These are phyloP conservation scores for Dendrobium chrysotoxum DNA, from an alignment of 106 monocot species.

Conservation along the genomic window DNA sequence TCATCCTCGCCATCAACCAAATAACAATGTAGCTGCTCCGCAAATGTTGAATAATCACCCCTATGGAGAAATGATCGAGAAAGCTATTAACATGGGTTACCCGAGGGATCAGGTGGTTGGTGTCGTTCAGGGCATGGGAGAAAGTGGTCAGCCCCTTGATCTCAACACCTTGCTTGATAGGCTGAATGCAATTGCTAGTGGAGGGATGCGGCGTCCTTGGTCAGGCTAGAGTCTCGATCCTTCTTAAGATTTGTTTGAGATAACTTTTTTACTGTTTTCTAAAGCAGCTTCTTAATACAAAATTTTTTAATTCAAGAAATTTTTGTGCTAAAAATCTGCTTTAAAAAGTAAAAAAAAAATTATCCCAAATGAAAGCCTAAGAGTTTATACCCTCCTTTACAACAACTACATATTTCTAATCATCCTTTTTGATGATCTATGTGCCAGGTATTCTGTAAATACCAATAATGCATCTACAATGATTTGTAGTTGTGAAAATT, in stretches of 20 bases:
- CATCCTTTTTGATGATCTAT: not conserved
- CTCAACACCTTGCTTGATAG: conserved; percentile 71
- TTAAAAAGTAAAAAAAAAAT: too few species aligned
- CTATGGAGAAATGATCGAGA: conserved; percentile 68
- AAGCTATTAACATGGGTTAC: conserved; percentile 80
- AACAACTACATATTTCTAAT: not conserved
- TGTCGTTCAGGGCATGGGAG: conserved; percentile 50
- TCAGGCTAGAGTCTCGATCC: conserved; percentile 4
- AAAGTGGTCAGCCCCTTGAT: conserved; percentile 64
- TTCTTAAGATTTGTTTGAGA: too few species aligned
- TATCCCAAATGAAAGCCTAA: too few species aligned
- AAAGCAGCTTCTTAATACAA: too few species aligned
- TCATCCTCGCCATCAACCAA: conserved; percentile 14
- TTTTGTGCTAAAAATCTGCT: too few species aligned
- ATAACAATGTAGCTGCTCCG: conserved; percentile 1
- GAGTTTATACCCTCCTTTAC: too few species aligned
- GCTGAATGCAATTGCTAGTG: conserved; percentile 35
- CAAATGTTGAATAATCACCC: conserved; percentile 33
- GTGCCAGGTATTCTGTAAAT: not conserved
- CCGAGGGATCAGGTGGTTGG: conserved; percentile 53
- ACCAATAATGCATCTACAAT: not conserved
- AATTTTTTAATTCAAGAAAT: too few species aligned
- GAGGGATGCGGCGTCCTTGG: conserved; percentile 40
- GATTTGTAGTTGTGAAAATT: not conserved
- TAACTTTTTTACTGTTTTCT: too few species aligned